Conservation (phyloP, 139 green algal genomes). For the Yamagishiella unicocca region DNA sequence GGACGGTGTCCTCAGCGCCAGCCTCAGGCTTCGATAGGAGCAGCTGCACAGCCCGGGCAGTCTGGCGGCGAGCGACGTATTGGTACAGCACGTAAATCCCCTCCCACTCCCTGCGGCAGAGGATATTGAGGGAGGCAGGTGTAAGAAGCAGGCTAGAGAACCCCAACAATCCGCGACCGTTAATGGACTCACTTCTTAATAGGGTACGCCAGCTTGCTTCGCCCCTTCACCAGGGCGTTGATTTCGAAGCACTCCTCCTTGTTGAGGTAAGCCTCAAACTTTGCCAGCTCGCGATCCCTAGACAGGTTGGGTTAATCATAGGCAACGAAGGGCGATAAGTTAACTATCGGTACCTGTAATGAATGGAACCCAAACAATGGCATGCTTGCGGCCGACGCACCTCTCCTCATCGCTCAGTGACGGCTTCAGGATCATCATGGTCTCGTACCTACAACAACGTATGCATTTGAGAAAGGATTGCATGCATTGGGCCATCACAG, state of each 20-base stretch:
- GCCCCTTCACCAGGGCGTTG: conserved; percentile 73
- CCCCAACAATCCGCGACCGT: background rate
- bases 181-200: conserved; percentile 79
- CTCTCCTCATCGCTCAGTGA: conserved; percentile 84
- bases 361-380: no score
- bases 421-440: conserved; percentile 89
- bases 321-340: background rate
- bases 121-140: background rate
- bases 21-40: conserved; percentile 83
- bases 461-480: no score
- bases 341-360: no score
- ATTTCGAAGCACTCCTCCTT: conserved; percentile 81
- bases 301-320: background rate
- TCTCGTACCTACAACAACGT: conserved; percentile 84
- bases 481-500: no score
- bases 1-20: conserved; percentile 83
- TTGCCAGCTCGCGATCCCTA: conserved; percentile 89
- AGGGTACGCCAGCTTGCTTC: conserved; percentile 86
- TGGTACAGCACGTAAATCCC: conserved; percentile 93
- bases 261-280: conserved; percentile 93
- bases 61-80: conserved; percentile 74
- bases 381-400: conserved; percentile 45
- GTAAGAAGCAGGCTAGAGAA: background rate
- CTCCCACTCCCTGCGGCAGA: conserved; percentile 80
- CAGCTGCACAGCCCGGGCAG: conserved; percentile 81